phyloP scores from a whole-genome alignment of 2,329 filamentous ascomycete genomes.

The Alternaria arborescens region DNA sequence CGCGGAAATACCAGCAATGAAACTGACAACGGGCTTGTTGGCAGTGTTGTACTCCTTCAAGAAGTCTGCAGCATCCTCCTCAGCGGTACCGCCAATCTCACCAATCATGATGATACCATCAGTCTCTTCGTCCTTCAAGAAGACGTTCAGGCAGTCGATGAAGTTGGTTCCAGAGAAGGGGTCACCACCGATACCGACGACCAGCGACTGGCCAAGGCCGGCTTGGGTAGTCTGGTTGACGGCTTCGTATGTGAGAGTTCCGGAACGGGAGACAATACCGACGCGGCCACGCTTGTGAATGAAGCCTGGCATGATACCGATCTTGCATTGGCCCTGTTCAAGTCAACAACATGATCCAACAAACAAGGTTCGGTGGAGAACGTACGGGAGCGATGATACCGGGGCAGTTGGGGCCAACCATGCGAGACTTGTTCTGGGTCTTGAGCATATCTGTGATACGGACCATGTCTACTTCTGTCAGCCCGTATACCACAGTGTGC shows the following conservation, averaged over 20 bases:
- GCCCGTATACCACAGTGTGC: not conserved
- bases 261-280: constrained; percentile 97
- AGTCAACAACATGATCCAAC: constrained; percentile 23
- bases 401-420: constrained; percentile 97
- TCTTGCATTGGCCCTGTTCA: constrained; percentile 92
- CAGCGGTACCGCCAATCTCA: constrained; percentile 95
- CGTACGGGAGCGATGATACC: constrained; percentile 85
- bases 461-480: constrained; percentile 80
- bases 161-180: constrained; percentile 99
- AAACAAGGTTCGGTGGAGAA: constrained; percentile 12
- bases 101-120: constrained; percentile 99
- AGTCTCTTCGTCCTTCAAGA: constrained; percentile 93
- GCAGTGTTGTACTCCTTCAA: constrained; percentile 88
- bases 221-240: constrained; percentile 99
- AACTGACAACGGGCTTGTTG: constrained; percentile 96
- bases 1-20: constrained; percentile 98
- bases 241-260: constrained; percentile 98
- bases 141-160: constrained; percentile 98
- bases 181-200: constrained; percentile 97
- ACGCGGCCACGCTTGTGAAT: constrained; percentile 99
- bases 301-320: constrained; percentile 99
- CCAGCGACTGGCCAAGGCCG: constrained; percentile 95
- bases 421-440: constrained; percentile 94
- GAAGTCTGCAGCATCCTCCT: constrained; percentile 98
- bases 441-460: constrained; percentile 98